These are phyloP conservation scores for Nitzschia inconspicua DNA, from an alignment of 108 stramenopile species.

Conservation along the genomic window DNA sequence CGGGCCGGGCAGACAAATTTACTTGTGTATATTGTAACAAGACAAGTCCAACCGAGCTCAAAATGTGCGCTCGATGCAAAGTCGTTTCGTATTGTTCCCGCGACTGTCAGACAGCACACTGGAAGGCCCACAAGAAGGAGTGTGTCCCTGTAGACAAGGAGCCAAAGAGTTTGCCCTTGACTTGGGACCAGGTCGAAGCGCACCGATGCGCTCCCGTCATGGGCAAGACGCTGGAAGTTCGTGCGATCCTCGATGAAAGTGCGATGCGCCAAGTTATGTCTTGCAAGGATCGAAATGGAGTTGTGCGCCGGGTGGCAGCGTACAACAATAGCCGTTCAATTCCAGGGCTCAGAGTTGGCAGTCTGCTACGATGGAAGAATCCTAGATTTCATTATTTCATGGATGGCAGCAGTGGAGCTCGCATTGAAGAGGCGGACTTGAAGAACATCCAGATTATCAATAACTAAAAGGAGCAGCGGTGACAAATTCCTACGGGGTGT, in stretches of 20 bases:
- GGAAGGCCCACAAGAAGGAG: slow-evolving; percentile 37
- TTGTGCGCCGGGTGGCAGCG: slow-evolving; percentile 19
- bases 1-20: slow-evolving; percentile 4
- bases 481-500: too few relatives aligned
- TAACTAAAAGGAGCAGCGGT: too few relatives aligned
- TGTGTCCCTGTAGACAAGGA: slow-evolving; percentile 17
- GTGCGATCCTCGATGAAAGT: slow-evolving; percentile 27
- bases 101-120: slow-evolving; percentile 29
- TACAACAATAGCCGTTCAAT: slow-evolving; percentile 27
- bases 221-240: slow-evolving; percentile 32
- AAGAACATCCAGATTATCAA: too few relatives aligned
- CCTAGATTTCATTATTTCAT: slow-evolving; percentile 38
- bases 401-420: slow-evolving; percentile 34
- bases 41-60: slow-evolving; percentile 17
- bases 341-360: slow-evolving; percentile 21
- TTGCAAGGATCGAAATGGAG: slow-evolving; percentile 36
- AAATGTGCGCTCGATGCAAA: slow-evolving; percentile 29
- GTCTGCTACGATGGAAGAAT: slow-evolving; percentile 31
- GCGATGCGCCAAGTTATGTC: slow-evolving; percentile 26
- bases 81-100: slow-evolving; percentile 25
- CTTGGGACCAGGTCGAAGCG: slow-evolving; percentile 41
- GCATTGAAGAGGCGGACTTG: slow-evolving; percentile 40
- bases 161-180: slow-evolving; percentile 2
- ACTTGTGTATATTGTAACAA: slow-evolving; percentile 35
- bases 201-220: slow-evolving; percentile 13